Evolutionary conservation across 73 alveolate species (phyloP), one percentile per base, ranked within the genome.

Genomic region (Stentor roeselii): DNA sequence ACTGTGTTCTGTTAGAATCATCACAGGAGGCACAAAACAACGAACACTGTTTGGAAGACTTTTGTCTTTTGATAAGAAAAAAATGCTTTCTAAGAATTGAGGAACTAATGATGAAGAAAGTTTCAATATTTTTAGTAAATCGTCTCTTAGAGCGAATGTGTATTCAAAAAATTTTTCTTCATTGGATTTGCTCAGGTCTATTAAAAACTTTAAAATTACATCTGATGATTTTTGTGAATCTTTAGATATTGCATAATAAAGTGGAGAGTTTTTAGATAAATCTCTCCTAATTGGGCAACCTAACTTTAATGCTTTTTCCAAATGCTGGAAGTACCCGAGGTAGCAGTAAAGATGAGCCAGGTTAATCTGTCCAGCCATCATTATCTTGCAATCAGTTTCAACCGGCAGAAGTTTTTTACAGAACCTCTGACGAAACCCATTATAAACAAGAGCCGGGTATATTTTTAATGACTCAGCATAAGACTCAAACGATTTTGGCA

Each of bases 131-230:
- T 67, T 67, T 36, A 67, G 11, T 27, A 67, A 21, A 2, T 67
- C 80, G 2, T 67, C 80, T 30, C 80, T 21, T 67, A 67, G 34
- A 32, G 80, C 80, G 34, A 50, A 50, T 6, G 6, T 50, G 67
- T 50, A 50, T 50, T 50, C 30, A 50, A 50, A 11, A 50, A 11
- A 50, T 11, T 6, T 50, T 21, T 67, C 80, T 21, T 30, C 37
- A 1, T 67, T 36, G 2, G 14, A 14, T 67, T 67, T 67, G 41
- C 80, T 21, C 21, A 50, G 67, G 14, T 67, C 37, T 67, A 67
- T 67, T 11, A 67, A 27, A 40, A 1, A 21, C 21, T 67, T 67
- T 67, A 67, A 32, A 27, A 67, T 15, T 1, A 11, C 27, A 40
- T 67, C 50, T 27, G 34, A n/a, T 15, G 42, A 67, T 67, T 67